Base-by-base conservation (phyloP, 805 yeast genomes). In the Lachancea sp. region DNA sequence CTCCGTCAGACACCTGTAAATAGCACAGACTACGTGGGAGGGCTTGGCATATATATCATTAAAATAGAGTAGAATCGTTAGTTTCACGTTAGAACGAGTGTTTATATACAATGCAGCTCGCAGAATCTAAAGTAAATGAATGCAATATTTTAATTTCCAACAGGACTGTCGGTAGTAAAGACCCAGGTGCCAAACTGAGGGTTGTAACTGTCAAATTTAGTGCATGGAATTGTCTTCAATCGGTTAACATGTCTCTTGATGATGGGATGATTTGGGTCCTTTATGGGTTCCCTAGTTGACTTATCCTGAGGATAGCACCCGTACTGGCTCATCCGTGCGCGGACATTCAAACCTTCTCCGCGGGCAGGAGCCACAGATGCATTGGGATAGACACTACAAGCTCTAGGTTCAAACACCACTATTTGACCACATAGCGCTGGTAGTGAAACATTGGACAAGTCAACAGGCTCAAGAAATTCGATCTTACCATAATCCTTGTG, bases 291-390 rank as follows among this genome's bases (percentile, higher is more conserved):
- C 49, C 79, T 76, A 16, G 83, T 81, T 45, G 80, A 83, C 53
- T 75, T 81, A 36, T 80, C 70, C n/a, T 74, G 61, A 17, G 97
- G 96, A 63, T 75, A 89, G 56, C 95, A 84, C 11, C 82, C 80
- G 50, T 82, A 85, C 38, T 88, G 62, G 2, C 90, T 77, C 32
- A 88, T 75, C 45, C 73, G 72, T 6, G 84, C 83, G 5, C 83
- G 80, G 23, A 84, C 71, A 55, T 90, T 90, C 45, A 92, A 70
- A 0, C 96, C 97, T 51, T 84, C 84, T 4, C 96, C 96, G 21
- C 60, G 55, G 32, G 67, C 63, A 8, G 95, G 94, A 49, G 71
- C 75, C 7, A 68, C 63, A 16, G 72, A 75, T 1, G 54, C 46
- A 41, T 81, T 80, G 1, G 95, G 95, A 61, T 88, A 90, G 1